Percentiles rank a stretch among this genome's conserved stretches.
Conservation (phyloP, 2,329 filamentous ascomycete genomes). For the Massarina eburnea region DNA sequence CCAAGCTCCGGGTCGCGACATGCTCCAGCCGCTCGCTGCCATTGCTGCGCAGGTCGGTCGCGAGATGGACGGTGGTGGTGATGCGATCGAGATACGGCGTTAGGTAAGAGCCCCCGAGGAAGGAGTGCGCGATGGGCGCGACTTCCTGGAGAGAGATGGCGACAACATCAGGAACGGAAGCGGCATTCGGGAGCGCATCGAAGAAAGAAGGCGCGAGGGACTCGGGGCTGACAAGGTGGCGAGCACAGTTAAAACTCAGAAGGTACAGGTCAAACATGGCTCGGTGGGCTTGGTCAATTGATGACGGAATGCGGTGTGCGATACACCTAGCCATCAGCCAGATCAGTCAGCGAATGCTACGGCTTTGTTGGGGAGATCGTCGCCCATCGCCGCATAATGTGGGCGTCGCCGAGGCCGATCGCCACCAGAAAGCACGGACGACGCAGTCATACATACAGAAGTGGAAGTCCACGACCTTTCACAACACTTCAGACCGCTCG, state of each 20-base stretch:
- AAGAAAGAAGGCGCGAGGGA: slow-evolving; percentile 71
- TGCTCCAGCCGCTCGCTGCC: slow-evolving; percentile 63
- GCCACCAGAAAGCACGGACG: not conserved
- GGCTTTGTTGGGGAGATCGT: not conserved
- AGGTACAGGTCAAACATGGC: slow-evolving; percentile 68
- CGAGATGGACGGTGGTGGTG: slow-evolving; percentile 70
- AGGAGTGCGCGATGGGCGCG: slow-evolving; percentile 78
- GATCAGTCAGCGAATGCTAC: not conserved
- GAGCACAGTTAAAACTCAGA: slow-evolving; percentile 87
- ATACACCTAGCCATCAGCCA: not conserved
- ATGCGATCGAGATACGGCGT: slow-evolving; percentile 74
- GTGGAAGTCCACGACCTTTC: not conserved
- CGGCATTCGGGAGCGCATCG: slow-evolving; percentile 38
- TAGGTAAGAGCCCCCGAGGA: slow-evolving; percentile 81
- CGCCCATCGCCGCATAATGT: not conserved
- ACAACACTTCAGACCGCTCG: too few relatives aligned
- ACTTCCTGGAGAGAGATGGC: slow-evolving; percentile 81
- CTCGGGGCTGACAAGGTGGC: slow-evolving; percentile 67
- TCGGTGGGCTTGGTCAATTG: too few relatives aligned
- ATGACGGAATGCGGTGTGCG: not conserved
- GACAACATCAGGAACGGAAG: slow-evolving; percentile 66
- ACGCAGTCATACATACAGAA: not conserved
- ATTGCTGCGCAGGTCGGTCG: slow-evolving; percentile 53
- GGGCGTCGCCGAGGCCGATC: not conserved
- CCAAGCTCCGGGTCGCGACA: slow-evolving; percentile 71